Base-by-base conservation (phyloP, 805 yeast genomes). In the Lachancea lanzarotensis region DNA sequence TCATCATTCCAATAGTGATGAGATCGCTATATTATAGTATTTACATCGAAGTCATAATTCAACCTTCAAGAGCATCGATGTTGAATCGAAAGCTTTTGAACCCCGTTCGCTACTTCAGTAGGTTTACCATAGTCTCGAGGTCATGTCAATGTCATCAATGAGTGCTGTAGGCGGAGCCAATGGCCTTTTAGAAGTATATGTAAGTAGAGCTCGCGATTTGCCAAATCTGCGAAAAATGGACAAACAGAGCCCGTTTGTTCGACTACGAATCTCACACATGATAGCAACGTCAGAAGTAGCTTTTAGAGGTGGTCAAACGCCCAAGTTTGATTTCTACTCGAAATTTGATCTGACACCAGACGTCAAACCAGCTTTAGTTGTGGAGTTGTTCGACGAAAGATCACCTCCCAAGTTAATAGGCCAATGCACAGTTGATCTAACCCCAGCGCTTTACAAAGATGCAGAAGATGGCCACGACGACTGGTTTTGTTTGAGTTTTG, bases 251-350 rank as follows among this genome's bases (percentile, higher is more conserved):
- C 98, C 98, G 2, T 90, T 87, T 66, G 84, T 89, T 48, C 79
- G 91, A 5, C 72, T 86, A 11, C 70, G 98, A 45, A 72, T 93
- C 4, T 91, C 90, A 25, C 87, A 86, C 48, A 76, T 78, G 54
- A 91, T 95, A 9, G 81, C 84, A 51, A 79, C 83, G 56, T 87
- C 97, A 1, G 81, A 79, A 30, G 74, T 87, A 0, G 80, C 85
- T 47, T 75, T 78, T 42, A 69, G 98, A 52, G 98, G 96, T 1
- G 98, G 98, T 1, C 98, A 93, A 60, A 84, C 86, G 3, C 98
- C 98, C 1, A 76, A 72, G 17, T 93, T 97, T 87, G 81, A 86
- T 48, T 80, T 80, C 48, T 88, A 85, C 51, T 70, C 84, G 46
- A 69, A 86, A 52, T 86, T 84, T 57, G 75, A 75, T 32, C 69